Base-by-base conservation (phyloP, 148 eudicot species). In the Vaccinium myrtillus region DNA sequence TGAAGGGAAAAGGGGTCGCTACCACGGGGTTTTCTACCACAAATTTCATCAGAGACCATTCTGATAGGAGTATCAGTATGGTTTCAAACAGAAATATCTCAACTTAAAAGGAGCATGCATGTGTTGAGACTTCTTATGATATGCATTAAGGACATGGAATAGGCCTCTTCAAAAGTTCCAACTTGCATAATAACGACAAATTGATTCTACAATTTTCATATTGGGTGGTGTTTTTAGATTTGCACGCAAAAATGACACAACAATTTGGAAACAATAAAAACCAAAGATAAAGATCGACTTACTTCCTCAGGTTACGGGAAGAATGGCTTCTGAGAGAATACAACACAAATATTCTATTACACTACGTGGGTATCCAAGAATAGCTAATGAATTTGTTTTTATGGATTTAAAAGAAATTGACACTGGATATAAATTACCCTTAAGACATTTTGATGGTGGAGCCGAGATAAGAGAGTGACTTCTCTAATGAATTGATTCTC, bases 401-500 rank as follows among this genome's bases (percentile, higher is more conserved):
- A 30, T 69, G 19, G 30, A 30, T 12, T 32, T 75, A 53, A 12
- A 46, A 46, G 78, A 75, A 39, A 7, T 30, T 69, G 36, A 27
- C 13, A n/a, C 19, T 13, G 36, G n/a, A 69, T 18, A 32, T 32
- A 21, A 49, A 83, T 61, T 91, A 95, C 98, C 98, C 93, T 96
- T 82, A 96, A 89, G 76, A 96, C 93, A 88, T 96, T 92, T 73
- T 88, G 90, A 88, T 96, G 95, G 86, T 88, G 85, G 84, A 96
- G 94, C 78, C 90, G 93, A 86, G 94, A 86, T 80, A 96, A 92
- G 86, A 89, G 92, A 54, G 92, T 88, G 50, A 92, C 95, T 94
- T 96, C 99, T 63, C 94, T 89, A 12, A 55, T 90, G 82, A 91
- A 96, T 75, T 94, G 98, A 84, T 93, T 96, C 93, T 92, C 94